Conservation (phyloP, 257 asterid genomes). For the Capsicum baccatum region DNA sequence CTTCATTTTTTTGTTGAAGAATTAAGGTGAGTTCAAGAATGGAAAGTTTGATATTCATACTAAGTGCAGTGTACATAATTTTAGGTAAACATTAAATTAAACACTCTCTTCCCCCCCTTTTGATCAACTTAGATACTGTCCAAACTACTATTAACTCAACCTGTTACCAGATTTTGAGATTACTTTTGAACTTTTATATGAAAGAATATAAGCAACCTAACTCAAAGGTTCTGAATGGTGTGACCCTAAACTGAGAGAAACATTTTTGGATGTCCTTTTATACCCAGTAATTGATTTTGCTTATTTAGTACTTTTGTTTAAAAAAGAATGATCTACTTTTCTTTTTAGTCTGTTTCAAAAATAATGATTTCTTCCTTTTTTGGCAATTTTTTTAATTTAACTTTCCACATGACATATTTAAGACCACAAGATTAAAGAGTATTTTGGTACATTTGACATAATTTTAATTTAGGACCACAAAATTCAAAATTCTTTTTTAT, state of each 20-base stretch:
- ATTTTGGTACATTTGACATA: too few species aligned
- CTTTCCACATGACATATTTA: too few species aligned
- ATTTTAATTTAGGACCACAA: too few species aligned
- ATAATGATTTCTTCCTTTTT: too few species aligned
- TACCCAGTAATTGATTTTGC: neutral
- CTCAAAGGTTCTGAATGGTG: neutral
- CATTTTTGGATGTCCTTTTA: neutral
- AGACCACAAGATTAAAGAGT: too few species aligned
- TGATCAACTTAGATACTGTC: too few species aligned
- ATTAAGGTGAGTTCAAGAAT: neutral
- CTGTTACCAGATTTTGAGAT: too few species aligned
- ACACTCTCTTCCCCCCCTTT: neutral
- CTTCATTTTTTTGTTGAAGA: neutral
- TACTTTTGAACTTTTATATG: neutral
- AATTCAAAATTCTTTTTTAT: too few species aligned
- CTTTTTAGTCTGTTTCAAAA: too few species aligned
- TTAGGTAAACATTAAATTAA: neutral
- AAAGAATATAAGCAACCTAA: neutral
- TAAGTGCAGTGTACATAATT: neutral
- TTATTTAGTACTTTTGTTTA: neutral
- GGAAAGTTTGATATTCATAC: neutral
- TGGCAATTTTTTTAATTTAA: too few species aligned
- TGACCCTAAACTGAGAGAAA: neutral
- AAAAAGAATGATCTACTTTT: too few species aligned
- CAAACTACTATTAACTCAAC: neutral